Evolutionary conservation across 441 rosid genomes (phyloP), one percentile per base, ranked within the genome.

Genomic region (Bruguiera hainesii): DNA sequence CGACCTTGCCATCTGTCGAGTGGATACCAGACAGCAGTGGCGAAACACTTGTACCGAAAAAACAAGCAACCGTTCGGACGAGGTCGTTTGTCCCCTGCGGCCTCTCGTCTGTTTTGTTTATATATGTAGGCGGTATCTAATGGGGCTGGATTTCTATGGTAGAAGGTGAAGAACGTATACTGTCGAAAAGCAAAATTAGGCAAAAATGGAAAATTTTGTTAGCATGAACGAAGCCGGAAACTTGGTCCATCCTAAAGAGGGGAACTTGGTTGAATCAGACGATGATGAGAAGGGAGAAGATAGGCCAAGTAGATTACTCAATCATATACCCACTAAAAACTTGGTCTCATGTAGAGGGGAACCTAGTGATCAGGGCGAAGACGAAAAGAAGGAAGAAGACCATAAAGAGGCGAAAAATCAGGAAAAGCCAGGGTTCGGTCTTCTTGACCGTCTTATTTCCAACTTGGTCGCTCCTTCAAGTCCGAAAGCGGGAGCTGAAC

Each of bases 181-280:
- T 1, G 2, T 1, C 19, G 53, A 1, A 31, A 25, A 4, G 3
- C 4, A 39, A 4, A 20, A 30, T 20, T 46, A n/a, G 11, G 39
- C 2, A 53, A 52, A 29, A 1, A 84, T 86, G 92, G 93, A 87
- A 76, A 89, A 88, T 31, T 60, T 73, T 25, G 79, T 77, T 60
- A 63, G 74, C 46, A 88, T 76, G 61, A 64, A 72, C 46, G 89
- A 82, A 80, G 78, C 75, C 39, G 87, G 76, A 42, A 69, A 68
- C 60, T 18, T 72, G 23, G 61, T 59, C 23, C 23, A 23, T 23
- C 23, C 23, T 23, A 23, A 23, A 23, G 23, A 23, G 0, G 87
- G 76, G 35, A 69, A 68, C 60, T 18, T 72, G 23, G 61, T 59
- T 31, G 73, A 72, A 65, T 60, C 21, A 19, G 67, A 59, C 1